Base-by-base conservation (phyloP, 1,284 basidiomycete genomes). In the Mycosarcoma maydis region DNA sequence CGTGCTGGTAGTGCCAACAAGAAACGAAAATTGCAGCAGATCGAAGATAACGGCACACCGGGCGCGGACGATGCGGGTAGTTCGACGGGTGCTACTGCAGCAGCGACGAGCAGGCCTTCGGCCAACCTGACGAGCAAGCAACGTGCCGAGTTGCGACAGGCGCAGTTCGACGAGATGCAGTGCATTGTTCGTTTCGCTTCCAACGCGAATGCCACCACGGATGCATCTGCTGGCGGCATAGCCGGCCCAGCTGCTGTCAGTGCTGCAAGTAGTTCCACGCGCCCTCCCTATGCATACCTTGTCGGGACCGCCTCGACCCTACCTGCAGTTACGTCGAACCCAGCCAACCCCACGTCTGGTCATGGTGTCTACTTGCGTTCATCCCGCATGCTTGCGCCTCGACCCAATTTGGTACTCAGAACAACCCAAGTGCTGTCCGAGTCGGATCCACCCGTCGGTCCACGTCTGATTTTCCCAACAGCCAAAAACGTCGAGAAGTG, bases 321-420 rank as follows among this genome's bases (percentile, higher is more conserved):
- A n/a, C 78, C 80, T 0, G 73, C 80, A 3, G 51, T 73, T 13
- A 70, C 75, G 10, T 55, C 73, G 8, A 64, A 73, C n/a, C 47
- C 69, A 1, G 53, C 66, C 16, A 74, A 72, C 29, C 65, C 67
- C 6, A 50, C 57, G 3, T 61, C 69, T 4, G 64, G 73, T n/a
- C 80, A 78, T 41, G 78, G 78, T 13, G 80, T 62, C 26, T 81
- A 75, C 61, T 52, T 81, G 10, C 78, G 80, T 11, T 81, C 80
- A 6, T 62, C 67, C 9, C 73, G 80, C 20, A 74, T 80, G 64
- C 70, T 81, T 14, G 62, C 72, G 0, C 78, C 79, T 5, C 75
- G 78, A 7, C 62, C 77, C 23, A 75, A 77, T 46, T 53, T 80
- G 32, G 57, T 61, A 26, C 49, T 51, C 11, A 60, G 70, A 19